Conservation (phyloP, 2,329 filamentous ascomycete species). For the Claviceps quebecensis region DNA sequence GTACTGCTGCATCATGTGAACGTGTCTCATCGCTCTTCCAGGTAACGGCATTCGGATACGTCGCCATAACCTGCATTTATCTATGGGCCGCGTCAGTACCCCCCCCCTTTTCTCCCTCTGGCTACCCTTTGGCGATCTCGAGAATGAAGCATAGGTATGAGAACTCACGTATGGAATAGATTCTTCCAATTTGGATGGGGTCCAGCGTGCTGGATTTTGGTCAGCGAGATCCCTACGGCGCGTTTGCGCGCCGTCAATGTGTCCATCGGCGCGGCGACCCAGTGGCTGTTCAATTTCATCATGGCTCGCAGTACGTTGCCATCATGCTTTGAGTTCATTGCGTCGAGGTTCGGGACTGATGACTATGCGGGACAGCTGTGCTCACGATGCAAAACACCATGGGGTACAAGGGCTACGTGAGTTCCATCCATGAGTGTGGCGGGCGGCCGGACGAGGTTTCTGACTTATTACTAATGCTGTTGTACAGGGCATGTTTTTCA, state of each 20-base stretch:
- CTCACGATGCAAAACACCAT: slow-evolving; percentile 51
- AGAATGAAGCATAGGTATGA: background rate
- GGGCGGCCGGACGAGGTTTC: too few species aligned
- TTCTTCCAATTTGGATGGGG: slow-evolving; percentile 62
- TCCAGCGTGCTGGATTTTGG: slow-evolving; percentile 59
- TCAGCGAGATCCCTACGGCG: slow-evolving; percentile 53
- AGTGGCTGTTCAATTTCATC: slow-evolving; percentile 65
- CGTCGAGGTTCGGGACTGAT: background rate
- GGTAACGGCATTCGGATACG: slow-evolving; percentile 52
- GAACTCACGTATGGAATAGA: slow-evolving; percentile 11
- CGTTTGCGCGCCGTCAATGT: slow-evolving; percentile 54
- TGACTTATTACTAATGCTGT: too few species aligned
- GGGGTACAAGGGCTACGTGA: slow-evolving; percentile 26
- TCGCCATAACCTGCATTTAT: slow-evolving; percentile 58
- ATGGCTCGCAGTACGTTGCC: slow-evolving; percentile 39
- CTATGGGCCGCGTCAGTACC: slow-evolving; percentile 43
- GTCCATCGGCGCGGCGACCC: slow-evolving; percentile 51
- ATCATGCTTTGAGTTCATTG: background rate
- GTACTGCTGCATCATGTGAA: too few species aligned
- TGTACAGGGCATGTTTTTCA: slow-evolving; percentile 47
- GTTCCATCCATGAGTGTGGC: slow-evolving; percentile 10
- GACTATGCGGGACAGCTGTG: slow-evolving; percentile 26
- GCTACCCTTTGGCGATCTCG: background rate
- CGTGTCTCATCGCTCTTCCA: slow-evolving; percentile 4
- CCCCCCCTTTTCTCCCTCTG: background rate